A percentile compares a stretch with the other conserved stretches of the same genome.
Evolutionary conservation across 2,329 filamentous ascomycete species (phyloP).

Genomic region (Aspergillus neoniger): DNA sequence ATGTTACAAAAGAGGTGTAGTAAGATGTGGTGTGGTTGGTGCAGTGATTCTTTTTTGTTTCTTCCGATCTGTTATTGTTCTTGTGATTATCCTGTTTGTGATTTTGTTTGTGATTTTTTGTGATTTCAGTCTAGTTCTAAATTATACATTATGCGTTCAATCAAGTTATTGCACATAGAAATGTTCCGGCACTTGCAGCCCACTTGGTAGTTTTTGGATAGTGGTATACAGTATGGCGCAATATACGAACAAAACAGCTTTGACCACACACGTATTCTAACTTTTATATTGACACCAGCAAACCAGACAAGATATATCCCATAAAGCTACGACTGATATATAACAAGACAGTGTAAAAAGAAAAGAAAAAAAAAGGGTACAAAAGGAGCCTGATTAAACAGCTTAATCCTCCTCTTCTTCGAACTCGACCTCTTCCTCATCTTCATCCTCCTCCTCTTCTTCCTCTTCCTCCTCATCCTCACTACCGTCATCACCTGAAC

Average conservation of each 20-base stretch:
- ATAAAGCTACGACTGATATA: slow-evolving; percentile 9
- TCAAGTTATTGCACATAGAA: neutral
- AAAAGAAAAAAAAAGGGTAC: slow-evolving; percentile 8
- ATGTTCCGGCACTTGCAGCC: too few species aligned
- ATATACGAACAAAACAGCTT: too few species aligned
- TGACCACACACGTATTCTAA: neutral
- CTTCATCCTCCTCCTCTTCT: slow-evolving; percentile 15
- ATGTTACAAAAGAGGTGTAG: neutral
- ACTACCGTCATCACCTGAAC: slow-evolving; percentile 18
- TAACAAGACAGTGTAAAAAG: slow-evolving; percentile 8
- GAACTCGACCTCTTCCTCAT: slow-evolving; percentile 19
- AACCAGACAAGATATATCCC: slow-evolving; percentile 7
- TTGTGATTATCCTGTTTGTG: neutral
- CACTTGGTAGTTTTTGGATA: too few species aligned
- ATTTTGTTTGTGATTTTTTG: too few species aligned
- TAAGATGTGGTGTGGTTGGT: neutral
- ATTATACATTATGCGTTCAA: neutral
- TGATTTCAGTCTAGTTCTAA: neutral
- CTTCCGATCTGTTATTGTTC: neutral
- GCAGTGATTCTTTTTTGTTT: neutral
- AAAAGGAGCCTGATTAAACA: neutral
- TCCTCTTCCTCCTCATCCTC: slow-evolving; percentile 21
- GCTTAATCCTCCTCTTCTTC: slow-evolving; percentile 25
- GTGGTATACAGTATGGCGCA: too few species aligned
- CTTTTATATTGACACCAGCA: slow-evolving; percentile 20